Conservation (phyloP, 2,329 filamentous ascomycete species). For the Alternaria panax region DNA sequence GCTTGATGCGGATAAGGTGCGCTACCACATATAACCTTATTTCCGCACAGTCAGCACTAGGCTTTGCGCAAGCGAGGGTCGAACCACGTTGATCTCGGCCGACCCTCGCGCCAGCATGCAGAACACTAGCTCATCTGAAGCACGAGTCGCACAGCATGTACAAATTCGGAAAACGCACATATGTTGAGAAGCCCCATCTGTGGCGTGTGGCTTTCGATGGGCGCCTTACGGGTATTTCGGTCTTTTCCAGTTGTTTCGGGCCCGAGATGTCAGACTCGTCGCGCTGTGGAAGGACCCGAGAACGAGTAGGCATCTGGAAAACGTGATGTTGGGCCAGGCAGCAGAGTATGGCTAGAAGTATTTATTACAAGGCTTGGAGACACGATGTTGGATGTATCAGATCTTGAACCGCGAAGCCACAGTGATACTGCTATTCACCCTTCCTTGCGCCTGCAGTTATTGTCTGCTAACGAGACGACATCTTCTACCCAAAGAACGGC, state of each 20-base stretch:
- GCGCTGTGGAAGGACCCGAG: background rate
- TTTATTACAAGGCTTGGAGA: background rate
- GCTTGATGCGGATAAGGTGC: conserved; percentile 1
- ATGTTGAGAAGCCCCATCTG: background rate
- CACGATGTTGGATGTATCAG: background rate
- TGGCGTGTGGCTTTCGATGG: background rate
- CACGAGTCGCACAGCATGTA: background rate
- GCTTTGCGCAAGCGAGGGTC: background rate
- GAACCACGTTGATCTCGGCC: background rate
- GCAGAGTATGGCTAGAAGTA: background rate
- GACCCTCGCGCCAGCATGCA: background rate
- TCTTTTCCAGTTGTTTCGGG: background rate
- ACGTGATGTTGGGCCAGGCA: background rate
- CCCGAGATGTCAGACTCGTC: background rate
- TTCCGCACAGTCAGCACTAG: background rate
- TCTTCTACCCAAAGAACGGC: background rate
- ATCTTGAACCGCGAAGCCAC: background rate
- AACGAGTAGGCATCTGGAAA: background rate
- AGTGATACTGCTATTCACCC: background rate
- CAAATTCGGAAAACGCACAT: background rate
- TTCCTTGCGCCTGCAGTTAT: background rate
- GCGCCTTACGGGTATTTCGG: background rate
- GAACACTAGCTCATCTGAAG: background rate
- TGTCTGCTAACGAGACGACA: background rate
- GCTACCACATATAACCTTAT: background rate